phyloP scores from a whole-genome alignment of 768 basidiomycete species.

The Tulasnella sp. region DNA sequence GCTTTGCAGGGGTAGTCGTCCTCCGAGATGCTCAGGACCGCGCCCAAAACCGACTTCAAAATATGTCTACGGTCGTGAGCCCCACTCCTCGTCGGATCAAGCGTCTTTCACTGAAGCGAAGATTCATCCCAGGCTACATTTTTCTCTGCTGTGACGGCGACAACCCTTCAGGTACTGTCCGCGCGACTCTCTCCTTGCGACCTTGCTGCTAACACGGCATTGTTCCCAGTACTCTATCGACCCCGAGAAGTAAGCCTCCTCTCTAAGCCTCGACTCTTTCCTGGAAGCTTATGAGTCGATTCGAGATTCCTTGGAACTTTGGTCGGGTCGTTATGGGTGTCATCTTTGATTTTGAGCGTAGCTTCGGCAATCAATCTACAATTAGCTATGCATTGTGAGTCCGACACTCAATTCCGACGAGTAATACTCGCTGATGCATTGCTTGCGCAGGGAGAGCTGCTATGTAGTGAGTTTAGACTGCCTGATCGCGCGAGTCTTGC shows the following conservation, averaged over 20 bases:
- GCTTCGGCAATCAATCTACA: conserved; percentile 15
- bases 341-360: conserved; percentile 11
- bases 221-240: not conserved
- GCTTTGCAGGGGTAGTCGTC: not conserved
- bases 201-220: not conserved
- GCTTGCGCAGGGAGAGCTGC: conserved; percentile 5
- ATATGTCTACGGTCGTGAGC: conserved; percentile 13
- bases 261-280: not conserved
- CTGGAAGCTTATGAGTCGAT: not conserved
- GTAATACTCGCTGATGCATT: not conserved
- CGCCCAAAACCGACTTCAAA: conserved; percentile 8
- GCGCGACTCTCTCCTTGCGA: not conserved
- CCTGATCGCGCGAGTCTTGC: not conserved
- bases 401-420: not conserved
- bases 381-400: conserved; percentile 11
- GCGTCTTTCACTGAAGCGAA: not conserved
- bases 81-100: not conserved
- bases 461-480: conserved; percentile 8
- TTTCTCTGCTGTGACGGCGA: conserved; percentile 12
- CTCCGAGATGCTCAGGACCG: conserved; percentile 1
- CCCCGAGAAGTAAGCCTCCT: not conserved
- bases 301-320: not conserved
- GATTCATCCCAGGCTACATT: conserved; percentile 7
- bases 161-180: conserved; percentile 3
- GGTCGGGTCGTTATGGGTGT: conserved; percentile 11